phyloP scores from a whole-genome alignment of 352 stramenopile genomes.

The Phytophthora ramorum region DNA sequence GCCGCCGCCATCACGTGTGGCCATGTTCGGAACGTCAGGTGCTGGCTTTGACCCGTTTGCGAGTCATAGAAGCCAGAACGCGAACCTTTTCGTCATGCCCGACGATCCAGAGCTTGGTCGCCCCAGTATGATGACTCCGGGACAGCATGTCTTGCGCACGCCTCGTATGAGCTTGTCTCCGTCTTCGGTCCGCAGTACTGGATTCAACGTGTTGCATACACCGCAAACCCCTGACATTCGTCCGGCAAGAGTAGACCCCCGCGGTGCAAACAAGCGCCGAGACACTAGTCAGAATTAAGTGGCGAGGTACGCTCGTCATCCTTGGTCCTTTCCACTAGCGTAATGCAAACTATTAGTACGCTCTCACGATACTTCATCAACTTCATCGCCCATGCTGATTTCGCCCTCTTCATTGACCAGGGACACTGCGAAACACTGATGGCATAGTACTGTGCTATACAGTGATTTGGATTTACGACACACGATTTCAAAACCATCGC shows the following conservation, averaged over 20 bases:
- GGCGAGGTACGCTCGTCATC: not conserved
- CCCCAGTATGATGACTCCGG: conserved; percentile 35
- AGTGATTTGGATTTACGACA: too few relatives aligned
- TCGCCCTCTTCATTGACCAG: too few relatives aligned
- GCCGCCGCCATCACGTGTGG: conserved; percentile 60
- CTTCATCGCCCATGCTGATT: not conserved
- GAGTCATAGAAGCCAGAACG: conserved; percentile 36
- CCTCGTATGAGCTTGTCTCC: conserved; percentile 23
- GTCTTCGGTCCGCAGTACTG: conserved; percentile 4
- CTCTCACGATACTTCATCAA: not conserved
- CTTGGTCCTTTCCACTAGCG: not conserved
- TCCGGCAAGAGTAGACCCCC: conserved; percentile 1
- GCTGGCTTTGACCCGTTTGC: conserved; percentile 60
- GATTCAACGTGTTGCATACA: conserved; percentile 21
- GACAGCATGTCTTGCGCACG: conserved; percentile 31
- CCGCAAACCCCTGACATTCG: conserved; percentile 4
- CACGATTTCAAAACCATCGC: not conserved
- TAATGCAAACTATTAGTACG: conserved; percentile 1
- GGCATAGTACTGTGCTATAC: too few relatives aligned
- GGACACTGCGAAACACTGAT: too few relatives aligned
- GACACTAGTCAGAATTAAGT: not conserved
- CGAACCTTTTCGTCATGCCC: conserved; percentile 60
- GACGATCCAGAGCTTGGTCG: conserved; percentile 41
- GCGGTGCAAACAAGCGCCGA: not conserved
- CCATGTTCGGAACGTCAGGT: conserved; percentile 65